Conservation (phyloP, 805 yeast species). For the Candida germanica region DNA sequence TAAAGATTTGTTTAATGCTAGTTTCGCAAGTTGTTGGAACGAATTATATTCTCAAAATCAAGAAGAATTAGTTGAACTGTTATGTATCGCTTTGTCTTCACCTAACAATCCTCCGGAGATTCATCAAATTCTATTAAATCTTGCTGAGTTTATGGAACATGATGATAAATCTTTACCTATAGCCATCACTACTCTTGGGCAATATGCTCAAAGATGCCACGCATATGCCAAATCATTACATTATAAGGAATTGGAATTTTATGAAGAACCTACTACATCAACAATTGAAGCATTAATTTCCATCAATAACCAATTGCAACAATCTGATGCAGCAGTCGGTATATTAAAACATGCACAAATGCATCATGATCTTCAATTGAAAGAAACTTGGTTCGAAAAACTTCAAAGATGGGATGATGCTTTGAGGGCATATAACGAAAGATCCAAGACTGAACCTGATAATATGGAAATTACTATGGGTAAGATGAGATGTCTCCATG, state of each 20-base stretch:
- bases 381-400: slow-evolving; percentile 97
- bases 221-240: slow-evolving; percentile 97
- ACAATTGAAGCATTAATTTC: slow-evolving; percentile 90
- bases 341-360: slow-evolving; percentile 91
- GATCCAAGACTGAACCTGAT: slow-evolving; percentile 62
- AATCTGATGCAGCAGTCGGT: slow-evolving; percentile 97
- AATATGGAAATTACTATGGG: slow-evolving; percentile 92
- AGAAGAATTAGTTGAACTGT: slow-evolving; percentile 80
- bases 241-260: slow-evolving; percentile 91
- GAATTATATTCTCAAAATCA: slow-evolving; percentile 86
- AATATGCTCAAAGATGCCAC: slow-evolving; percentile 91
- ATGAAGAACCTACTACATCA: slow-evolving; percentile 87
- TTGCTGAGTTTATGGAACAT: slow-evolving; percentile 97
- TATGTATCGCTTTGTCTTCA: slow-evolving; percentile 84
- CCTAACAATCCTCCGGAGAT: slow-evolving; percentile 95
- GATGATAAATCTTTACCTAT: slow-evolving; percentile 93
- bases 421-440: slow-evolving; percentile 76
- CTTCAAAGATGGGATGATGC: slow-evolving; percentile 99
- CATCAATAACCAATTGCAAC: slow-evolving; percentile 92
- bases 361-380: slow-evolving; percentile 84
- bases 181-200: slow-evolving; percentile 84
- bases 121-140: slow-evolving; percentile 79
- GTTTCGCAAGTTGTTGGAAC: slow-evolving; percentile 94
- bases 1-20: slow-evolving; percentile 85
- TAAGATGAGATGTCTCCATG: slow-evolving; percentile 96